Conservation (phyloP, 2,329 filamentous ascomycete genomes). For the Beauveria scarabaeidicola region DNA sequence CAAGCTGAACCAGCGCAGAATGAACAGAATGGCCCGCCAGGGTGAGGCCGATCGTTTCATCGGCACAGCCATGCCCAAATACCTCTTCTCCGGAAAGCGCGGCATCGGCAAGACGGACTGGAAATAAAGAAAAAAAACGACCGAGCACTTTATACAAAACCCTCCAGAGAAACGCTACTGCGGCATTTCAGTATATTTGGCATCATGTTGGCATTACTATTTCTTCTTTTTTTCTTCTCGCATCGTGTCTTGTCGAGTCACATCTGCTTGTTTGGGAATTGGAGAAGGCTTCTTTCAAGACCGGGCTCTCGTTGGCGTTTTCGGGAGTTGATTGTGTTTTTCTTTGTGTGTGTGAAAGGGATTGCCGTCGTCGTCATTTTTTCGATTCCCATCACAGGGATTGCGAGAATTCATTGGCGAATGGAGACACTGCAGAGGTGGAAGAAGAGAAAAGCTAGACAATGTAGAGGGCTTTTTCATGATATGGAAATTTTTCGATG, state of each 20-base stretch:
- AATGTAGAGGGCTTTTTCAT: constrained; percentile 10
- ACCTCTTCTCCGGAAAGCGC: constrained; percentile 87
- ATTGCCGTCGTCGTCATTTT: too few relatives aligned
- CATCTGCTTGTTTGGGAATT: neutral
- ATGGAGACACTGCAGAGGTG: neutral
- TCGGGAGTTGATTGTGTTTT: constrained; percentile 11
- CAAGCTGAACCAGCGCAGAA: constrained; percentile 93
- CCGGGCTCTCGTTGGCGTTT: constrained; percentile 3
- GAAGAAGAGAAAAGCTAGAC: neutral
- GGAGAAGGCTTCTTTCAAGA: neutral
- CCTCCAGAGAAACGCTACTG: neutral
- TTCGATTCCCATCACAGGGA: neutral
- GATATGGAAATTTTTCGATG: neutral
- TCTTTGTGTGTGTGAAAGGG: constrained; percentile 15
- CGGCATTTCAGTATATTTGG: neutral
- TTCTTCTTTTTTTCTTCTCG: constrained; percentile 1
- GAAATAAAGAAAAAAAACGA: constrained; percentile 38
- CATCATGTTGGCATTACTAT: constrained; percentile 4
- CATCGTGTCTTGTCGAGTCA: neutral
- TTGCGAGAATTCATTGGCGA: neutral
- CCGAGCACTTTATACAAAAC: neutral
- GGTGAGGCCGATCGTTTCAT: constrained; percentile 94
- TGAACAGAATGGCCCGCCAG: constrained; percentile 95
- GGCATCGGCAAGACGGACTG: constrained; percentile 82
- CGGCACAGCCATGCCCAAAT: constrained; percentile 73